Evolutionary conservation across 2,329 filamentous ascomycete species (phyloP).

Genomic region (Fonsecaea nubica): DNA sequence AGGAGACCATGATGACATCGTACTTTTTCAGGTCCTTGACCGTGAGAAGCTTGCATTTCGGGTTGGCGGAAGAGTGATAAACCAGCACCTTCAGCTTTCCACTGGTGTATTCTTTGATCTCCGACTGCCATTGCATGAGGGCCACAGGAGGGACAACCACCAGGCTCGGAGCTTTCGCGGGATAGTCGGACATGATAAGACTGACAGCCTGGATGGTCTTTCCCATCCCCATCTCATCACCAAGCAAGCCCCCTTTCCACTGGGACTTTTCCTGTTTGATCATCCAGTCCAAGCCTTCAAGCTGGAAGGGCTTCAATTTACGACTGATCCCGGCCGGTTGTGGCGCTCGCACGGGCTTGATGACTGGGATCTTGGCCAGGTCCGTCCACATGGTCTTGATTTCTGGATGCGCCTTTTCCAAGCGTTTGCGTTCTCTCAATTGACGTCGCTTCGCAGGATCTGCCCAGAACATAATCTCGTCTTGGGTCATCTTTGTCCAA

Average conservation of each 20-base stretch:
- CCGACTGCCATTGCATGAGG: conserved; percentile 90
- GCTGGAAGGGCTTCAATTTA: conserved; percentile 88
- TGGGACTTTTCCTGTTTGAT: conserved; percentile 80
- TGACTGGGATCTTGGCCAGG: conserved; percentile 70
- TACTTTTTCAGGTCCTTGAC: conserved; percentile 78
- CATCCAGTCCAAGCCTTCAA: conserved; percentile 96
- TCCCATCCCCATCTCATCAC: conserved; percentile 98
- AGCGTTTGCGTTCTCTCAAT: conserved; percentile 66
- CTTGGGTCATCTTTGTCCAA: conserved; percentile 7
- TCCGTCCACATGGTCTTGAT: conserved; percentile 85
- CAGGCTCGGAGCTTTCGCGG: conserved; percentile 78
- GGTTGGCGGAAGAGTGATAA: conserved; percentile 79
- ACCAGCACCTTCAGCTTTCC: conserved; percentile 89
- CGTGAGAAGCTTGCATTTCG: conserved; percentile 78
- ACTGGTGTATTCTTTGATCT: conserved; percentile 81
- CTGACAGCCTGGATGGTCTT: conserved; percentile 99
- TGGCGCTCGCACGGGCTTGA: conserved; percentile 68
- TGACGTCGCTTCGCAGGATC: conserved; percentile 39
- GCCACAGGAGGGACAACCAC: conserved; percentile 93
- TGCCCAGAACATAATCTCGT: conserved; percentile 6
- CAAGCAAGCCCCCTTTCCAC: conserved; percentile 88
- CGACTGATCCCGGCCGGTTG: conserved; percentile 82
- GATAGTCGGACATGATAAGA: conserved; percentile 96
- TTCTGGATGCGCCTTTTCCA: conserved; percentile 78
- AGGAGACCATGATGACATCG: conserved; percentile 97